phyloP scores from a whole-genome alignment of 2,329 filamentous ascomycete species.

The Colletotrichum paranaense region DNA sequence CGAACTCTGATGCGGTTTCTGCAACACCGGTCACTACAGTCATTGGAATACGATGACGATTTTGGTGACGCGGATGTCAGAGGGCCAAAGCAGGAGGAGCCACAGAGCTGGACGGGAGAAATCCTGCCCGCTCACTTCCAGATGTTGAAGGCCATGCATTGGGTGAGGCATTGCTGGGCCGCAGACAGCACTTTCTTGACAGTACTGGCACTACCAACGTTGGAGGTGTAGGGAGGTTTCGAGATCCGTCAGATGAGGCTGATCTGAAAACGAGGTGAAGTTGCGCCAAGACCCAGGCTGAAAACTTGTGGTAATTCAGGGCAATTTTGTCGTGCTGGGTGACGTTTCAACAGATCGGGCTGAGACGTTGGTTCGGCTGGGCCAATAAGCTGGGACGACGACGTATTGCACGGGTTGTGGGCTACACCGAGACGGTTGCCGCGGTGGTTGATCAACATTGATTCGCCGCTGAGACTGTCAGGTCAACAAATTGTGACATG shows the following conservation, averaged over 20 bases:
- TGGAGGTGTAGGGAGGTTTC: neutral
- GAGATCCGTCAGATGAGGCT: neutral
- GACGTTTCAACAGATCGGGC: constrained; percentile 12
- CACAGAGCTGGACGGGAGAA: neutral
- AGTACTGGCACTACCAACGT: neutral
- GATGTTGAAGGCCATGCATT: constrained; percentile 14
- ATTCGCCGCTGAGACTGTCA: neutral
- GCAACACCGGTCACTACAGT: neutral
- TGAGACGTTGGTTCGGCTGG: constrained; percentile 26
- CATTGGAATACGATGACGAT: neutral
- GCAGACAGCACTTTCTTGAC: neutral
- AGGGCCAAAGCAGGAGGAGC: neutral
- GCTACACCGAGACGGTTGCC: neutral
- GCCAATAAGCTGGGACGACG: neutral
- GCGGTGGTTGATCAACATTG: neutral
- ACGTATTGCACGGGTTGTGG: neutral
- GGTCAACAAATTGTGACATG: neutral
- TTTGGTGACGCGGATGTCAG: neutral
- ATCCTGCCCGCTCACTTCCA: neutral
- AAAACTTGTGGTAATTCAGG: neutral
- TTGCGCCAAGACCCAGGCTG: neutral
- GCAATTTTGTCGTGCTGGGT: neutral
- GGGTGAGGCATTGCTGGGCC: neutral
- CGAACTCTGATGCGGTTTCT: constrained; percentile 9
- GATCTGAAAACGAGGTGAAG: neutral